Conservation (phyloP, 331 rosid genomes). For the Stylosanthes scabra region DNA sequence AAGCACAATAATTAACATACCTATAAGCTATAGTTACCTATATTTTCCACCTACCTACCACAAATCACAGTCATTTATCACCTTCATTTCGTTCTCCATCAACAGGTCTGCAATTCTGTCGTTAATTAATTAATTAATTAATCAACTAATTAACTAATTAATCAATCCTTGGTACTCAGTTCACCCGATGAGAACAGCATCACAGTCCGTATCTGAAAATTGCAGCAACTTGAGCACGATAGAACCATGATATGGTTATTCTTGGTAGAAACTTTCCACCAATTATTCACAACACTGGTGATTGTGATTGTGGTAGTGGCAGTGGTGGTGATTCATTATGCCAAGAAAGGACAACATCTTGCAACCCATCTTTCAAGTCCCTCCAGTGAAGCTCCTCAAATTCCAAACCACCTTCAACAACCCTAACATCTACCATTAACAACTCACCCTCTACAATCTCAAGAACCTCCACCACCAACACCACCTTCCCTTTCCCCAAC, state of each 20-base stretch:
- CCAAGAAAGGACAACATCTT: constrained; percentile 61
- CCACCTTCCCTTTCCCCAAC: constrained; percentile 68
- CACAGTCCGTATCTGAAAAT: neutral
- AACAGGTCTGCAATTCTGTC: neutral
- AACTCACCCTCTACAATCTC: constrained; percentile 50
- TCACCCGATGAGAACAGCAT: constrained; percentile 19
- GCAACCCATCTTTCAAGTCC: constrained; percentile 44
- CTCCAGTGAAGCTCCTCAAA: constrained; percentile 68
- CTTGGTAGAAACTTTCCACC: neutral
- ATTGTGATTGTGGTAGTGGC: neutral
- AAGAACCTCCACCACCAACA: constrained; percentile 55
- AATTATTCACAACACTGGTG: neutral
- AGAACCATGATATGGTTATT: neutral
- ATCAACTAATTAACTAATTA: neutral
- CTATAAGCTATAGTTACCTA: neutral
- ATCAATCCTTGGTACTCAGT: neutral
- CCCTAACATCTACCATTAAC: constrained; percentile 55
- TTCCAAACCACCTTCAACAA: constrained; percentile 60
- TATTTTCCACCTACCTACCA: too few relatives aligned
- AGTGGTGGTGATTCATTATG: constrained; percentile 13
- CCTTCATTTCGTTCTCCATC: constrained; percentile 6
- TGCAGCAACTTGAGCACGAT: neutral
- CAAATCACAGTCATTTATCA: neutral
- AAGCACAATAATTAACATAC: neutral
- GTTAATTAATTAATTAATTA: neutral